A percentile compares a stretch with the other conserved stretches of the same genome.
These are phyloP conservation scores for Fraxinus floribunda DNA, from an alignment of 305 asterid species.

Conservation along the genomic window DNA sequence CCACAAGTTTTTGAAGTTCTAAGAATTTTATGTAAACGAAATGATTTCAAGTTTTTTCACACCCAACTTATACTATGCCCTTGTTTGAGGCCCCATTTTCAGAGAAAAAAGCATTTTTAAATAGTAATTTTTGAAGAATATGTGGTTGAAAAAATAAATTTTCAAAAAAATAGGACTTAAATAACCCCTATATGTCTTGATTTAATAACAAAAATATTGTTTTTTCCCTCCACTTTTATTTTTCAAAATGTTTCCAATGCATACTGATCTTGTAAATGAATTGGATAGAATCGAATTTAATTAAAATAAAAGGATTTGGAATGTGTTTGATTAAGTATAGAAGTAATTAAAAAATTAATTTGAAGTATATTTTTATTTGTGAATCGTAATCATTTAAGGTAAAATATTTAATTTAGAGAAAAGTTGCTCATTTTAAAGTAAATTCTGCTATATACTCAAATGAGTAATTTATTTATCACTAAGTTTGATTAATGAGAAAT, in stretches of 20 bases:
- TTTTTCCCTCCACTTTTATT: background rate
- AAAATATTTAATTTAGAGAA: background rate
- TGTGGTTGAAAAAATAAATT: too few relatives aligned
- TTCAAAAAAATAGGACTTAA: too few relatives aligned
- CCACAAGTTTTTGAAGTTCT: background rate
- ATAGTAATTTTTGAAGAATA: too few relatives aligned
- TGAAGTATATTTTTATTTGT: background rate
- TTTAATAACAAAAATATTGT: background rate
- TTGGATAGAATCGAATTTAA: too few relatives aligned
- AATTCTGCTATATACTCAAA: background rate
- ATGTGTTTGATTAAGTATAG: background rate
- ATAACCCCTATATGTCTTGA: background rate
- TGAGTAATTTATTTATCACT: background rate
- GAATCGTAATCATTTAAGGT: background rate
- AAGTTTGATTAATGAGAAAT: background rate
- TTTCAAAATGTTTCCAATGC: too few relatives aligned
- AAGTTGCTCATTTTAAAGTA: background rate
- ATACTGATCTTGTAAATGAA: too few relatives aligned
- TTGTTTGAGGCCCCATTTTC: too few relatives aligned
- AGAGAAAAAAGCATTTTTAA: too few relatives aligned
- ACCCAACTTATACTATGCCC: background rate
- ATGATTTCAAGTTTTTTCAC: too few relatives aligned
- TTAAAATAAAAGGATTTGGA: too few relatives aligned
- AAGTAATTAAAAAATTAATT: background rate
- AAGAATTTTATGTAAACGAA: background rate